Percentiles rank a stretch among this genome's conserved stretches.
phyloP scores from a whole-genome alignment of 1,284 basidiomycete genomes.

The Sanghuangporus weigelae region DNA sequence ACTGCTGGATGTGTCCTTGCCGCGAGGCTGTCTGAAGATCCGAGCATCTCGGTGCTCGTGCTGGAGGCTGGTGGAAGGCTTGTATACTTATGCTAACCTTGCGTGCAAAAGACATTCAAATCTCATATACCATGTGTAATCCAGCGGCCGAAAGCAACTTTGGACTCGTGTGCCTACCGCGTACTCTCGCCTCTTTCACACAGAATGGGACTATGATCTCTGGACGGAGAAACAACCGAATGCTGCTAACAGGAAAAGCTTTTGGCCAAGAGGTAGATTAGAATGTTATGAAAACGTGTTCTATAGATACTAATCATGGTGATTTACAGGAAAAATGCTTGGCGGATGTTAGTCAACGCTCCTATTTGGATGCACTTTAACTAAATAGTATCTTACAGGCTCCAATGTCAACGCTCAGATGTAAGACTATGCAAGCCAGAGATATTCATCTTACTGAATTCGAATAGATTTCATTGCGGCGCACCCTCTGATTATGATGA shows the following conservation, averaged over 20 bases:
- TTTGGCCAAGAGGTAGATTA: constrained; percentile 16
- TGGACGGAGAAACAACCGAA: constrained; percentile 11
- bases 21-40: constrained; percentile 34
- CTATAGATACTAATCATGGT: not conserved
- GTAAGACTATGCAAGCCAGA: not conserved
- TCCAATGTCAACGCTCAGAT: constrained; percentile 17
- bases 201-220: constrained; percentile 10
- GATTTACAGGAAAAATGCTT: constrained; percentile 14
- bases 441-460: not conserved
- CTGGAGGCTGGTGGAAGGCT: constrained; percentile 21
- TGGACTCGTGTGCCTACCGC: not conserved
- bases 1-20: constrained; percentile 39
- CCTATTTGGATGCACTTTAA: not conserved
- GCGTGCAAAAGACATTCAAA: not conserved
- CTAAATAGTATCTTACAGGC: not conserved
- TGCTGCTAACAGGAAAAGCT: constrained; percentile 11
- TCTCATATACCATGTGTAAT: not conserved
- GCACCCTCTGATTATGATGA: constrained; percentile 66
- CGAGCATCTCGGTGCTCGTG: constrained; percentile 23
- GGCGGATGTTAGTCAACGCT: constrained; percentile 13
- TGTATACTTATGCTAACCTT: not conserved
- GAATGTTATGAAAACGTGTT: not conserved
- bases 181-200: constrained; percentile 5
- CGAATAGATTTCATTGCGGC: constrained; percentile 56
- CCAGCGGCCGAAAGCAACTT: constrained; percentile 3